phyloP scores from a whole-genome alignment of 495 filamentous ascomycete species.

The Hamigera avellanea region DNA sequence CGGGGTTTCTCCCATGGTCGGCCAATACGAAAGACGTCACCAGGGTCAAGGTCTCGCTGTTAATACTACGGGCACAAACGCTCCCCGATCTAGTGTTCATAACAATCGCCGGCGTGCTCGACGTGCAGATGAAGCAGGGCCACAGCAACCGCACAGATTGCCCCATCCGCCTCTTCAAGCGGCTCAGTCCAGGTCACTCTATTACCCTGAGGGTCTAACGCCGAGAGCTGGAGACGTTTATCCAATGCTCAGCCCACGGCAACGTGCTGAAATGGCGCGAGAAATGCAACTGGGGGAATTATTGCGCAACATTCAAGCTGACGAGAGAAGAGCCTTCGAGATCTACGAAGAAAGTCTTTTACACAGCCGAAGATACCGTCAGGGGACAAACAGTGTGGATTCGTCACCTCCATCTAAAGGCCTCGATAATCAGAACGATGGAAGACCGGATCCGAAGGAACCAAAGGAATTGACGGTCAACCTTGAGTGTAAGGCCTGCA shows the following conservation, averaged over 20 bases:
- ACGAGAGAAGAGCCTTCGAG: conserved; percentile 2
- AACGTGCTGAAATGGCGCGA: not conserved
- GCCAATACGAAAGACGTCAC: conserved; percentile 7
- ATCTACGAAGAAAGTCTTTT: conserved; percentile 3
- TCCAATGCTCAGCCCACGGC: conserved; percentile 1
- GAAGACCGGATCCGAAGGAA: conserved; percentile 31
- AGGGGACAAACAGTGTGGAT: not conserved
- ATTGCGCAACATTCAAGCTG: conserved; percentile 4
- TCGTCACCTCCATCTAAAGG: conserved; percentile 3
- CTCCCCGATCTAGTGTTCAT: conserved; percentile 1
- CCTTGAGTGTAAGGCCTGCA: conserved; percentile 45
- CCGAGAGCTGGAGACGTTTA: not conserved
- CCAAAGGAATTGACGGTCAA: conserved; percentile 35
- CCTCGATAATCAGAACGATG: conserved; percentile 9
- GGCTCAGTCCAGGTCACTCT: too few species aligned
- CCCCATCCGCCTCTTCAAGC: too few species aligned
- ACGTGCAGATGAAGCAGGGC: not conserved
- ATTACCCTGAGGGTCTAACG: not conserved
- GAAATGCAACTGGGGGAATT: not conserved
- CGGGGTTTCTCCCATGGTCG: not conserved
- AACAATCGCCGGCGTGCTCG: conserved; percentile 3
- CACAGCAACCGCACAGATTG: not conserved
- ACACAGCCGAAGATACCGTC: not conserved
- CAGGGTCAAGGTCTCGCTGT: conserved; percentile 4
- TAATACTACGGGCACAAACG: not conserved